Conservation (phyloP, 371 early-diverging fungal genomes). For the Rhizomucor pusillus region DNA sequence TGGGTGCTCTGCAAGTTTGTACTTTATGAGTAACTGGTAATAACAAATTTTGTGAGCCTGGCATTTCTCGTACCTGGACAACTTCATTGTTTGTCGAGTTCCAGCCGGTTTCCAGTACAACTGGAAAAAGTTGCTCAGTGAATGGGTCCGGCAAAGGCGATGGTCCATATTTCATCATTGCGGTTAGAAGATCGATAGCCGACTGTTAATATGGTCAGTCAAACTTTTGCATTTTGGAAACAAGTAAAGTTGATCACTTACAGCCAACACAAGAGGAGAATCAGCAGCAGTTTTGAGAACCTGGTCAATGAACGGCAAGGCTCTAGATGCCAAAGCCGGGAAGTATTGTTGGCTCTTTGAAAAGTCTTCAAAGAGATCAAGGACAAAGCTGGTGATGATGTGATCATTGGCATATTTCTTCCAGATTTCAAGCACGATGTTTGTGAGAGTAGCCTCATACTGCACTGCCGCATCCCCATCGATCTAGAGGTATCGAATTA, state of each 20-base stretch:
- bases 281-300: constrained; percentile 50
- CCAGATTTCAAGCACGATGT: constrained; percentile 80
- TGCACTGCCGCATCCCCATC: constrained; percentile 68
- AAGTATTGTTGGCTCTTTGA: constrained; percentile 65
- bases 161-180: constrained; percentile 60
- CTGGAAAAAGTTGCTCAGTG: constrained; percentile 76
- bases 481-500: constrained; percentile 30
- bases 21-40: not conserved
- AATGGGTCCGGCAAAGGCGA: constrained; percentile 77
- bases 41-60: too few relatives aligned
- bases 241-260: constrained; percentile 20
- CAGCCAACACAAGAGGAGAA: constrained; percentile 51
- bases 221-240: not conserved
- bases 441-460: constrained; percentile 69
- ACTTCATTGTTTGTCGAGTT: constrained; percentile 60
- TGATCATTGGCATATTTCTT: constrained; percentile 66
- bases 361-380: constrained; percentile 77
- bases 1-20: constrained; percentile 51
- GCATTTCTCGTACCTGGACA: constrained; percentile 23
- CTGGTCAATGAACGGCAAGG: constrained; percentile 69
- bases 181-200: constrained; percentile 71
- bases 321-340: constrained; percentile 60
- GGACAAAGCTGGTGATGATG: constrained; percentile 66
- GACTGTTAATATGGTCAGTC: constrained; percentile 35
- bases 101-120: constrained; percentile 71